These are phyloP conservation scores for Biancaea sappan DNA, from an alignment of 306 rosid genomes.

Conservation along the genomic window DNA sequence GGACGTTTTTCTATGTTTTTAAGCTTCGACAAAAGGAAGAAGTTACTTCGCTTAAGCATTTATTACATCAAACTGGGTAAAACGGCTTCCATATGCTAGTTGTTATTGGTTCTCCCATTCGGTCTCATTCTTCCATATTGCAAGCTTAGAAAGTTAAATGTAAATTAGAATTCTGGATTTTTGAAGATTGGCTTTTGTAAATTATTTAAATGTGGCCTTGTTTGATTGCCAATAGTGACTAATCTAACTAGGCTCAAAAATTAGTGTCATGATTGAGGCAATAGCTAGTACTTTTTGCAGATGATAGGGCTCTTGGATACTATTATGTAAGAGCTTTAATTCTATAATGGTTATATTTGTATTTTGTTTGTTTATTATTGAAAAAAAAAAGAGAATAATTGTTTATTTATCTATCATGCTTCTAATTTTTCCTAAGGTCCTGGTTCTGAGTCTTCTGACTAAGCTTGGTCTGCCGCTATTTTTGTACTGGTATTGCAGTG, in stretches of 20 bases:
- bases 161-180: not conserved
- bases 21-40: not conserved
- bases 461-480: slow-evolving; percentile 17
- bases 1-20: not conserved
- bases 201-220: slow-evolving; percentile 11
- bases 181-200: slow-evolving; percentile 13
- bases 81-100: not conserved
- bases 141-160: not conserved
- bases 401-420: not conserved
- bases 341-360: not conserved
- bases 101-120: not conserved
- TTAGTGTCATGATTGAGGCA: not conserved
- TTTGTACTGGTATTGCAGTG: slow-evolving; percentile 32
- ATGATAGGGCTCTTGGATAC: not conserved
- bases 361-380: not conserved
- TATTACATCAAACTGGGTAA: not conserved
- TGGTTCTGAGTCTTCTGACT: not conserved
- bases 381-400: not conserved
- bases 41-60: not conserved
- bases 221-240: slow-evolving; percentile 23
- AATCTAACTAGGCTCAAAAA: slow-evolving; percentile 18
- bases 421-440: not conserved
- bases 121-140: not conserved
- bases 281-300: not conserved
- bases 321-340: not conserved